Conservation (phyloP, 1,139 yeast species). For the Protomyces lactucae-debilis region DNA sequence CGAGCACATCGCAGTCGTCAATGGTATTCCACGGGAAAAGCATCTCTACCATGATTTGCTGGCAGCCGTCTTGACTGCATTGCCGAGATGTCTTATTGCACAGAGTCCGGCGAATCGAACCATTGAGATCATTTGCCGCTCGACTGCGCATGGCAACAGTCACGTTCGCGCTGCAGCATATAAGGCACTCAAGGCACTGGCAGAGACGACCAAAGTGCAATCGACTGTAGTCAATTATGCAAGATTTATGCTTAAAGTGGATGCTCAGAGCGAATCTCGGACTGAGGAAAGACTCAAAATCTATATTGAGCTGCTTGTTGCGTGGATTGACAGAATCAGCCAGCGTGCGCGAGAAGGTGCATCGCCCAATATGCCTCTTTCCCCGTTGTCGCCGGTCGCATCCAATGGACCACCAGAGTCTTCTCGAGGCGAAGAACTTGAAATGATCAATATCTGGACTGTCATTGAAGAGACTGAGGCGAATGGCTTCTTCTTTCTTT, state of each 20-base stretch:
- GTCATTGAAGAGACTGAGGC: slow-evolving; percentile 94
- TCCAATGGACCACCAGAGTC: slow-evolving; percentile 36
- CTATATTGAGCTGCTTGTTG: slow-evolving; percentile 69
- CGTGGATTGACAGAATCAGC: slow-evolving; percentile 70
- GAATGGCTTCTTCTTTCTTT: slow-evolving; percentile 82
- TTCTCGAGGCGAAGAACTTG: slow-evolving; percentile 56
- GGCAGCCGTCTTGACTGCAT: slow-evolving; percentile 61
- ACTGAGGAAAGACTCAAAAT: slow-evolving; percentile 51
- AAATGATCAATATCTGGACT: slow-evolving; percentile 71
- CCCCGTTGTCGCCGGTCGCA: not conserved
- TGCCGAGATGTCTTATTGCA: slow-evolving; percentile 56
- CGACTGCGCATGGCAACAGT: slow-evolving; percentile 63
- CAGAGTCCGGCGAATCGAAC: slow-evolving; percentile 46
- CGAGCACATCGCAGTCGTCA: not conserved
- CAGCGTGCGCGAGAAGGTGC: slow-evolving; percentile 30
- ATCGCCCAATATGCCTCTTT: not conserved
- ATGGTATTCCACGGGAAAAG: slow-evolving; percentile 24
- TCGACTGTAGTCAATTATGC: slow-evolving; percentile 69
- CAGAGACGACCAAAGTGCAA: slow-evolving; percentile 66
- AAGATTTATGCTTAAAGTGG: slow-evolving; percentile 71
- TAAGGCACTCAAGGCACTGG: slow-evolving; percentile 58
- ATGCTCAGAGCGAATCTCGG: slow-evolving; percentile 50
- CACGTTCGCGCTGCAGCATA: slow-evolving; percentile 61
- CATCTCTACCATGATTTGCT: slow-evolving; percentile 55
- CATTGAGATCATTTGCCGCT: slow-evolving; percentile 69